Evolutionary conservation across 306 rosid species (phyloP).

Genomic region (Quercus rubra): DNA sequence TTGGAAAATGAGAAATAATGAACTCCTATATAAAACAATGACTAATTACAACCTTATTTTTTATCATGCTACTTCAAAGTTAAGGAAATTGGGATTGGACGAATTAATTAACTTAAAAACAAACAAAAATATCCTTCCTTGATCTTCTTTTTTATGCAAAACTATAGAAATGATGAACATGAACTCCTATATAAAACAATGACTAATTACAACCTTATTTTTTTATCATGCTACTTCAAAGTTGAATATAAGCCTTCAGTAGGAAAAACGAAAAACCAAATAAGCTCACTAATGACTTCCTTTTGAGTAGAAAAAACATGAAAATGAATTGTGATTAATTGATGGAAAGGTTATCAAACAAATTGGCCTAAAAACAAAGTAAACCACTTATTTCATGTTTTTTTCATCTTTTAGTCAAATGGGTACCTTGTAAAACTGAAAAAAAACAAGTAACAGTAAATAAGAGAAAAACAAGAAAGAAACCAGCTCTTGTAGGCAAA

Average conservation of each 20-base stretch:
- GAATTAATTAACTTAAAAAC: neutral
- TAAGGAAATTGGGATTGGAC: neutral
- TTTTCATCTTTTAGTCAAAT: neutral
- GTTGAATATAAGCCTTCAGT: neutral
- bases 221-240: neutral
- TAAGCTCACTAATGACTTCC: neutral
- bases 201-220: neutral
- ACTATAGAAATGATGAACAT: neutral
- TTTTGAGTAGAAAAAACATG: neutral
- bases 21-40: too few species aligned
- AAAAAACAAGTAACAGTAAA: neutral
- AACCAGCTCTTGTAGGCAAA: conserved; percentile 84
- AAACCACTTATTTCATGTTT: neutral
- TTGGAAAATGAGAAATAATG: neutral
- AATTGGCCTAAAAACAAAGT: neutral
- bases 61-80: neutral
- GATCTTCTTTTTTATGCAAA: neutral
- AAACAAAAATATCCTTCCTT: neutral
- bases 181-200: neutral
- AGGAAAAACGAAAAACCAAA: neutral
- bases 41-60: too few species aligned
- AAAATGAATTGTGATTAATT: neutral
- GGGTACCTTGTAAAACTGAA: neutral
- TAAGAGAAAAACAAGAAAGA: conserved; percentile 18
- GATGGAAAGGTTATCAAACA: neutral